Conservation (phyloP, 192 early-diverging fungal genomes). For the Glomus cerebriforme region DNA sequence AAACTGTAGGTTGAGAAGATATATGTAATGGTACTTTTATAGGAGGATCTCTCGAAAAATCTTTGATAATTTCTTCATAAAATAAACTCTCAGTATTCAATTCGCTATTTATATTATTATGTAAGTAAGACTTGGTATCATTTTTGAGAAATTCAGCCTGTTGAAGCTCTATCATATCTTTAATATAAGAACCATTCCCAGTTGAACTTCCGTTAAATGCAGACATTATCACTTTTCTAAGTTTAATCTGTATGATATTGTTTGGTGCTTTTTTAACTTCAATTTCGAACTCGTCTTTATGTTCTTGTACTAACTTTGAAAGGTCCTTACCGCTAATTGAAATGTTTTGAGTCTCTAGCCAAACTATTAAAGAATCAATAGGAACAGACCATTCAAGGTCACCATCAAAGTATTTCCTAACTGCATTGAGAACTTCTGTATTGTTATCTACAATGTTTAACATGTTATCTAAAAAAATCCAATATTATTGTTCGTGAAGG, state of each 20-base stretch:
- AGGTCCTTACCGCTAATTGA: not conserved
- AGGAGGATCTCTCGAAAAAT: not conserved
- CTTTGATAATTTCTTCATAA: not conserved
- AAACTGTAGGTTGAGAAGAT: not conserved
- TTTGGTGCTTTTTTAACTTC: not conserved
- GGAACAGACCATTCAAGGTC: not conserved
- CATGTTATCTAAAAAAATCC: not conserved
- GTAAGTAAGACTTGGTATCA: not conserved
- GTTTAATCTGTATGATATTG: not conserved
- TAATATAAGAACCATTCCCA: not conserved
- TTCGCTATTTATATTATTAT: not conserved
- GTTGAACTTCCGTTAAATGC: not conserved
- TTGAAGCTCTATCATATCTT: not conserved
- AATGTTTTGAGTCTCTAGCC: slow-evolving; percentile 5
- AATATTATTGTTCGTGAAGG: no score
- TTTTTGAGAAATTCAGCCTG: not conserved
- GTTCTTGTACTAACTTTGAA: not conserved
- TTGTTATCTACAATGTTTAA: not conserved
- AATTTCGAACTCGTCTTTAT: not conserved
- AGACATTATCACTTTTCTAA: not conserved
- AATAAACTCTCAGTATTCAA: no score
- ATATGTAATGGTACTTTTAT: not conserved
- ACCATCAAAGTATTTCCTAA: slow-evolving; percentile 3
- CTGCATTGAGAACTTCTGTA: not conserved
- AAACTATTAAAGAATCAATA: not conserved